These are phyloP conservation scores for Cladorrhinum sp. DNA, from an alignment of 2,329 filamentous ascomycete genomes.

Conservation along the genomic window DNA sequence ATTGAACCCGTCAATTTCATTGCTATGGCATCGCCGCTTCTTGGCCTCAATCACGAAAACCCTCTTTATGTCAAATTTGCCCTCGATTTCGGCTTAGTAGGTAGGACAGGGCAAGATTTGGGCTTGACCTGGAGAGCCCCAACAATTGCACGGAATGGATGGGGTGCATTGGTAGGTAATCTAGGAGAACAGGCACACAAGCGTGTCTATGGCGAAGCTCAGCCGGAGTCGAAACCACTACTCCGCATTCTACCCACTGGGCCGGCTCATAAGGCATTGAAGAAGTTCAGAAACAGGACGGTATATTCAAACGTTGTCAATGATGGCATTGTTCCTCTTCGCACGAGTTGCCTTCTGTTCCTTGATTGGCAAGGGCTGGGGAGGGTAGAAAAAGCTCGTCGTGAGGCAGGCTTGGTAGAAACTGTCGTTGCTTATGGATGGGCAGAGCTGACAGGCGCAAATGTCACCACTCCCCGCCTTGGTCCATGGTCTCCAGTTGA, in stretches of 20 bases:
- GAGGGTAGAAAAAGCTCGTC: conserved; percentile 87
- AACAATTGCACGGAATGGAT: conserved; percentile 78
- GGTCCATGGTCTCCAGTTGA: conserved; percentile 43
- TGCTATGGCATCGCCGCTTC: conserved; percentile 78
- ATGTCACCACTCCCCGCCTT: conserved; percentile 47
- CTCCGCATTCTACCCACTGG: conserved; percentile 86
- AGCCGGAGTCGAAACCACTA: conserved; percentile 83
- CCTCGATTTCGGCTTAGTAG: conserved; percentile 91
- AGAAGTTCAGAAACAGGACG: conserved; percentile 85
- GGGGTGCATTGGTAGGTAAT: conserved; percentile 82
- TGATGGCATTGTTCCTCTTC: conserved; percentile 90
- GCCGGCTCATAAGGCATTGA: conserved; percentile 80
- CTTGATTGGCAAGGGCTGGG: conserved; percentile 94
- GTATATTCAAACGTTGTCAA: conserved; percentile 97
- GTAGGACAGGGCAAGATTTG: conserved; percentile 92
- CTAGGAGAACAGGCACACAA: conserved; percentile 67
- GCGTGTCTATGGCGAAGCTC: conserved; percentile 55
- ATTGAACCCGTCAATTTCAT: conserved; percentile 92
- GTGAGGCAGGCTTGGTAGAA: conserved; percentile 88
- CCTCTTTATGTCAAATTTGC: conserved; percentile 97
- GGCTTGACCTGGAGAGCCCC: conserved; percentile 92
- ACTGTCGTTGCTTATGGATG: conserved; percentile 93
- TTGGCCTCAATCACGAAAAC: conserved; percentile 95
- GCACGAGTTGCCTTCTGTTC: conserved; percentile 94
- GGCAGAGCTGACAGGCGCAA: conserved; percentile 82